Percentiles rank a stretch among this genome's conserved stretches.
Evolutionary conservation across 371 early-diverging fungal species (phyloP).

Genomic region (Circinella umbellata): DNA sequence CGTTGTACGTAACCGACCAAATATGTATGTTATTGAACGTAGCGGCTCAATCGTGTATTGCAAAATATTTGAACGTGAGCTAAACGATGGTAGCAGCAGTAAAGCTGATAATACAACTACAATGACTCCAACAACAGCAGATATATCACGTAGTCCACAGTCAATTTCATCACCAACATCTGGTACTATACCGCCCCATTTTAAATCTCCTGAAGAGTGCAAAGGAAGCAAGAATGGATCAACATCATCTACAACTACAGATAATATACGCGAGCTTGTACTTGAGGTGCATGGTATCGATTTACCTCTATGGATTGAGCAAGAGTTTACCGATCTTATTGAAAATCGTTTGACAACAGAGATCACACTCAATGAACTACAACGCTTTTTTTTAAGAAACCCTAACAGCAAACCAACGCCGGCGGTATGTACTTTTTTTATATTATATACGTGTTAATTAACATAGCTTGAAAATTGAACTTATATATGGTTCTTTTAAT

Average conservation of each 20-base stretch:
- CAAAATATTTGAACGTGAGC: conserved; percentile 45
- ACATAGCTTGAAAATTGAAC: not conserved
- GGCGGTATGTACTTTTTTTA: conserved; percentile 47
- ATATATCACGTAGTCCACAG: not conserved
- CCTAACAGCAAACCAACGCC: conserved; percentile 64
- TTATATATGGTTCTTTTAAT: not conserved
- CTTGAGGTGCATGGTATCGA: conserved; percentile 81
- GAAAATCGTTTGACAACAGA: conserved; percentile 65
- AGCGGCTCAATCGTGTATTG: conserved; percentile 57
- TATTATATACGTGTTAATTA: not conserved
- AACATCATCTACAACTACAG: not conserved
- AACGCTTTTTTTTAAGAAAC: conserved; percentile 74
- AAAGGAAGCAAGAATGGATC: not conserved
- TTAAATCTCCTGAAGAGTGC: not conserved
- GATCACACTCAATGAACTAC: conserved; percentile 69
- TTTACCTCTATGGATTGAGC: conserved; percentile 65
- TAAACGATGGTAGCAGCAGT: not conserved
- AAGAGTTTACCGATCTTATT: conserved; percentile 70
- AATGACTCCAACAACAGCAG: not conserved
- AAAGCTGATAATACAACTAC: not conserved
- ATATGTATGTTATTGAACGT: conserved; percentile 75
- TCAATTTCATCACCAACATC: not conserved
- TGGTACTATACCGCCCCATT: not conserved
- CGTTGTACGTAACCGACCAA: conserved; percentile 71
- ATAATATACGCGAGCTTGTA: conserved; percentile 51